phyloP scores from a whole-genome alignment of 495 filamentous ascomycete species.

The Daldinia loculata region DNA sequence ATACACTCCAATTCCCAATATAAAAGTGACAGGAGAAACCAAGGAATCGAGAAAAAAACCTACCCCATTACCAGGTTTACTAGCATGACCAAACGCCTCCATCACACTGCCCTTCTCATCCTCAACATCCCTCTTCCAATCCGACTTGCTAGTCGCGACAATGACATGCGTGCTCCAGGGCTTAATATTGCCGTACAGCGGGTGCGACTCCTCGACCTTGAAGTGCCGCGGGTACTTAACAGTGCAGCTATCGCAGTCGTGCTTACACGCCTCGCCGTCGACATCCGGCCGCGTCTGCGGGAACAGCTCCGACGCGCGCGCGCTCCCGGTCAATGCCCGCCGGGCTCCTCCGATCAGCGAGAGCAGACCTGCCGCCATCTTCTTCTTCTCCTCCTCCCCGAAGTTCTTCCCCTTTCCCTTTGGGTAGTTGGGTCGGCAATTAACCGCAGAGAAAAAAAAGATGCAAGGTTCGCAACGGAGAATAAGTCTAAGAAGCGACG shows the following conservation, averaged over 20 bases:
- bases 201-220: slow-evolving; percentile 78
- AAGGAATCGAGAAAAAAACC: slow-evolving; percentile 39
- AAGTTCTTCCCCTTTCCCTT: background rate
- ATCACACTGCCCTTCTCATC: slow-evolving; percentile 95
- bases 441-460: background rate
- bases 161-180: slow-evolving; percentile 90
- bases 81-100: slow-evolving; percentile 79
- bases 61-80: slow-evolving; percentile 77
- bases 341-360: slow-evolving; percentile 55
- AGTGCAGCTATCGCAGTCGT: slow-evolving; percentile 86
- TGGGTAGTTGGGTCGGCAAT: background rate
- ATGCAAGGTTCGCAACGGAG: background rate
- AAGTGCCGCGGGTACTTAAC: slow-evolving; percentile 75
- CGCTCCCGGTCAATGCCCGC: slow-evolving; percentile 68
- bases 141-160: slow-evolving; percentile 92
- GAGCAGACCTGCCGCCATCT: slow-evolving; percentile 49
- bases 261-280: slow-evolving; percentile 90
- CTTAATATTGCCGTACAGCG: slow-evolving; percentile 87
- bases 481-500: background rate
- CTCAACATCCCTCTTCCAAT: slow-evolving; percentile 90
- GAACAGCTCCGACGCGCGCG: slow-evolving; percentile 67
- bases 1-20: background rate
- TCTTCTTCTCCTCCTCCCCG: slow-evolving; percentile 8
- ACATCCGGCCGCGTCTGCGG: slow-evolving; percentile 69
- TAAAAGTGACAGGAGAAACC: background rate